Conservation (phyloP, 495 filamentous ascomycete species). For the Penicillium samsonianum region DNA sequence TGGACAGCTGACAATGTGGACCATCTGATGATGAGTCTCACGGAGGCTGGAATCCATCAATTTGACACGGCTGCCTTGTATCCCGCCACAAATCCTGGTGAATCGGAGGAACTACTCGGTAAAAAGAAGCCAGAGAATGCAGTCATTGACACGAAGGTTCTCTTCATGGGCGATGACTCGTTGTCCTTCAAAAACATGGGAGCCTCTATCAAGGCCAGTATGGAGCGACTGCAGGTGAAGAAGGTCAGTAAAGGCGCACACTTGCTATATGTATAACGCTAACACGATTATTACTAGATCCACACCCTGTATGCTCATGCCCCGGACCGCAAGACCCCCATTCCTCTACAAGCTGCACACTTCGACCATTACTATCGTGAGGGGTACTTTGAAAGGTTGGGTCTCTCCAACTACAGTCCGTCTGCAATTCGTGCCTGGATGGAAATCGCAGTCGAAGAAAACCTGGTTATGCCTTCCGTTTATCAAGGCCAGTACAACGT, state of each 20-base stretch:
- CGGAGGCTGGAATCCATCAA: conserved; percentile 12
- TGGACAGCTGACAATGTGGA: conserved; percentile 15
- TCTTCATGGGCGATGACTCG: conserved; percentile 15
- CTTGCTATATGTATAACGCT: background rate
- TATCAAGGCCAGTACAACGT: conserved; percentile 41
- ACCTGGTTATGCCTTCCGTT: conserved; percentile 14
- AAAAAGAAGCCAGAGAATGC: background rate
- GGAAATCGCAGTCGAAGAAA: conserved; percentile 8
- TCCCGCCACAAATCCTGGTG: conserved; percentile 16
- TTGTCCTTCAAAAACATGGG: conserved; percentile 17
- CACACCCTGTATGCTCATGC: conserved; percentile 21
- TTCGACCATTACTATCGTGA: conserved; percentile 16
- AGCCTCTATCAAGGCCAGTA: conserved; percentile 12
- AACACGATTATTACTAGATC: conserved; percentile 2
- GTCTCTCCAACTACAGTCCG: conserved; percentile 22
- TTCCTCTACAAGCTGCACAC: conserved; percentile 20
- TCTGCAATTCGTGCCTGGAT: conserved; percentile 11
- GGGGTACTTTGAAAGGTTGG: conserved; percentile 13
- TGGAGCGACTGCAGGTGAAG: conserved; percentile 11
- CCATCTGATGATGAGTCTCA: conserved; percentile 11
- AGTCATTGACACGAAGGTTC: conserved; percentile 23
- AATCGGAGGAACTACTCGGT: conserved; percentile 16
- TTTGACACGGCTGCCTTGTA: conserved; percentile 23
- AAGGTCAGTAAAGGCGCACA: background rate
- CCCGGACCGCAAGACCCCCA: conserved; percentile 14